Evolutionary conservation across 345 rosid species (phyloP).

Genomic region (Sonneratia alba): DNA sequence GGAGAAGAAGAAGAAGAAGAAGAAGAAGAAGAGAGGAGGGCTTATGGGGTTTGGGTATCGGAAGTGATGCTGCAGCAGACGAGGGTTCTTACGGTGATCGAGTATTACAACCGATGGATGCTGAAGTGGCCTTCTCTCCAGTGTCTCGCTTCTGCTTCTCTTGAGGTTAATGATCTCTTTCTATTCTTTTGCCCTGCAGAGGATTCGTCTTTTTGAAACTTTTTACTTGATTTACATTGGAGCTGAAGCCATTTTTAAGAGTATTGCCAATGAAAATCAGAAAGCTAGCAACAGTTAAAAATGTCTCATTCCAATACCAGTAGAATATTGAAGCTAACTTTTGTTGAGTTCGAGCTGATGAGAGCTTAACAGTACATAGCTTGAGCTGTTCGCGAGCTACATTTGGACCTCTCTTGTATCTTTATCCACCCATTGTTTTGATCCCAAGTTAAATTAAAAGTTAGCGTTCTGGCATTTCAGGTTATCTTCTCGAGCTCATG

Average conservation of each 20-base stretch:
- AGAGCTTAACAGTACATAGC: not conserved
- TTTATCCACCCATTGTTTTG: too few species aligned
- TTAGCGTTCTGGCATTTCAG: too few species aligned
- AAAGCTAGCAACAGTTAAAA: not conserved
- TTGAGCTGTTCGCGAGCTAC: not conserved
- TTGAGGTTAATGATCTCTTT: not conserved
- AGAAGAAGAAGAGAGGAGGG: slow-evolving; percentile 40
- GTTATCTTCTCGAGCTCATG: not conserved
- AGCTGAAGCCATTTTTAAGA: not conserved
- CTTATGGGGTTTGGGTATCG: slow-evolving; percentile 91
- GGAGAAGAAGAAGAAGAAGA: slow-evolving; percentile 25
- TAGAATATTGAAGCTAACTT: not conserved
- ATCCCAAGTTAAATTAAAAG: too few species aligned
- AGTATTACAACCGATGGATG: slow-evolving; percentile 91
- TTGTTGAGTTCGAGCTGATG: not conserved
- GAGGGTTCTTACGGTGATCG: slow-evolving; percentile 82
- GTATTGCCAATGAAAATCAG: not conserved
- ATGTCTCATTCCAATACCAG: not conserved
- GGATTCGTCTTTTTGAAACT: not conserved
- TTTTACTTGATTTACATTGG: not conserved
- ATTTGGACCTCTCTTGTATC: too few species aligned
- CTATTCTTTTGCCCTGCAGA: not conserved
- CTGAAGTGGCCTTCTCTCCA: slow-evolving; percentile 71
- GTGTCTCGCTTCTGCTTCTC: slow-evolving; percentile 72
- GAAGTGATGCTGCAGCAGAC: slow-evolving; percentile 97